Evolutionary conservation across 164 flowering plant species (phyloP).

Genomic region (Houttuynia cordata): DNA sequence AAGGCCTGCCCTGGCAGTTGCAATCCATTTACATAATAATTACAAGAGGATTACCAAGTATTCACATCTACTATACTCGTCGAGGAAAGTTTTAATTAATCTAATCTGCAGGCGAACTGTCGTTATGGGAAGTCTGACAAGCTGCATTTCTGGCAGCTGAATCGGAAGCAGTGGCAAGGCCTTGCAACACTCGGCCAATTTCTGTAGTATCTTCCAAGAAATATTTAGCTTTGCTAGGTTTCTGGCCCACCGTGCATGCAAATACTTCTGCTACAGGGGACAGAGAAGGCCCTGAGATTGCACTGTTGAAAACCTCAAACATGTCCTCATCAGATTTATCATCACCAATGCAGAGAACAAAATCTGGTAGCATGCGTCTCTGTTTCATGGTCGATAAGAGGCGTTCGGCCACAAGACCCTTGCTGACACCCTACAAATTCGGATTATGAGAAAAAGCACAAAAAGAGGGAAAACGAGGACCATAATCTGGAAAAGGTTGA

Average conservation of each 20-base stretch:
- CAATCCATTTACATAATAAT: too few relatives aligned
- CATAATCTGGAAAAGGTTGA: too few relatives aligned
- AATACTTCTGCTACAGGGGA: slow-evolving; percentile 22
- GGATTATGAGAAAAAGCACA: slow-evolving; percentile 2
- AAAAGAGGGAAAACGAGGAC: neutral
- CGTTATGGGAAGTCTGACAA: neutral
- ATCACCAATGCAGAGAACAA: slow-evolving; percentile 41
- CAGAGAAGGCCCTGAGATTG: slow-evolving; percentile 17
- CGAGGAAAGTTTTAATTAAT: too few relatives aligned
- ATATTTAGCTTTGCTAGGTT: slow-evolving; percentile 20
- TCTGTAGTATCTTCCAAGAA: slow-evolving; percentile 38
- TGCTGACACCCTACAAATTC: slow-evolving; percentile 33
- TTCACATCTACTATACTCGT: too few relatives aligned
- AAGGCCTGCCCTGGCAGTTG: too few relatives aligned
- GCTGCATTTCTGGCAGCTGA: neutral
- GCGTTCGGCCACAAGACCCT: slow-evolving; percentile 33
- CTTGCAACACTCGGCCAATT: slow-evolving; percentile 30
- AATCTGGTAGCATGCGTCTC: slow-evolving; percentile 25
- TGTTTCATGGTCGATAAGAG: slow-evolving; percentile 26
- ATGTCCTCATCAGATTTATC: slow-evolving; percentile 54
- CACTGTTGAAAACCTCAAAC: slow-evolving; percentile 25
- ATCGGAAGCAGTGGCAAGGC: slow-evolving; percentile 33
- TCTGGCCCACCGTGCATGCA: slow-evolving; percentile 57
- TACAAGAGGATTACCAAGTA: too few relatives aligned
- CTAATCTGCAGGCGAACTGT: neutral